These are phyloP conservation scores for Saccharomycopsis fodiens DNA, from an alignment of 805 yeast species.

Conservation along the genomic window DNA sequence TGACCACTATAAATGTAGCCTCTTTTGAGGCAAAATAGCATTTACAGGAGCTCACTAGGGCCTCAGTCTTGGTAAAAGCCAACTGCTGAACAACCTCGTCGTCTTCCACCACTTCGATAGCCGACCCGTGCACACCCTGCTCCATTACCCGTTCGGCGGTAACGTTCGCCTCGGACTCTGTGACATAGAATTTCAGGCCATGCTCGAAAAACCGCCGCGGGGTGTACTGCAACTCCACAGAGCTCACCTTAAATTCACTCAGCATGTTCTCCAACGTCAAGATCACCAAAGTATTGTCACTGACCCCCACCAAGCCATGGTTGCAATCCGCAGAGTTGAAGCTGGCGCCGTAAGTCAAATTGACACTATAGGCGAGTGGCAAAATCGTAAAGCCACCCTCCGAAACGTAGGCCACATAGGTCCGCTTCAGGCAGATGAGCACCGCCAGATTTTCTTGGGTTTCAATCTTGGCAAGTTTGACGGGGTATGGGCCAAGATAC, in stretches of 20 bases:
- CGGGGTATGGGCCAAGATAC: conserved; percentile 66
- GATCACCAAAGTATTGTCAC: conserved; percentile 44
- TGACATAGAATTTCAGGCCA: conserved; percentile 30
- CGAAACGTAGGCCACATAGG: conserved; percentile 22
- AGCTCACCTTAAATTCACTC: conserved; percentile 30
- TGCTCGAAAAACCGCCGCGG: conserved; percentile 39
- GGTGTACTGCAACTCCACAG: conserved; percentile 39
- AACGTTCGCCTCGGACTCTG: conserved; percentile 37
- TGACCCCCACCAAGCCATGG: conserved; percentile 58
- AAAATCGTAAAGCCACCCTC: conserved; percentile 12
- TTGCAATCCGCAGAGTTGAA: conserved; percentile 57
- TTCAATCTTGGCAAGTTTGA: conserved; percentile 37
- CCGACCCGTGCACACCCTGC: conserved; percentile 40
- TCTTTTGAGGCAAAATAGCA: conserved; percentile 26
- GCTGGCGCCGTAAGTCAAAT: conserved; percentile 38
- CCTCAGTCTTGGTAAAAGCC: conserved; percentile 24
- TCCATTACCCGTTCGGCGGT: conserved; percentile 11
- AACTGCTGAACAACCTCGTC: conserved; percentile 31
- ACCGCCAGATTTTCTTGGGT: conserved; percentile 27
- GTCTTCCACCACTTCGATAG: conserved; percentile 39
- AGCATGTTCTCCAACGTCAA: conserved; percentile 41
- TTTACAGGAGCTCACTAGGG: conserved; percentile 26
- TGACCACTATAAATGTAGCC: background rate
- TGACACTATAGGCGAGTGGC: conserved; percentile 13
- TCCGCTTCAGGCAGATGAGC: conserved; percentile 27